Percentiles rank a stretch among this genome's conserved stretches.
These are phyloP conservation scores for Hemisphaericaspora lyxosophila DNA, from an alignment of 1,139 yeast species.

Conservation along the genomic window DNA sequence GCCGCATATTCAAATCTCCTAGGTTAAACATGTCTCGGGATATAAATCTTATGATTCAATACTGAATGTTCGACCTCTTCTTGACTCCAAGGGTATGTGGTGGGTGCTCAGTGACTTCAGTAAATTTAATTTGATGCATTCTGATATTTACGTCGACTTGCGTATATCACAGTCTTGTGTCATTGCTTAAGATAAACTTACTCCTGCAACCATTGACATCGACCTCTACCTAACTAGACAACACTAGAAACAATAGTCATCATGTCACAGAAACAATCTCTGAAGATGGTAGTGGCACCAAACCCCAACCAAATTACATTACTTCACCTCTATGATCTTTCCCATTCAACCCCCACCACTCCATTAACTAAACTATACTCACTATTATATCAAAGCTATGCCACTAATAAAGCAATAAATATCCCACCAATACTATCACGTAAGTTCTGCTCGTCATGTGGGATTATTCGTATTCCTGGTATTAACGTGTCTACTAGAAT, in stretches of 20 bases:
- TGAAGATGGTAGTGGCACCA: conserved; percentile 2
- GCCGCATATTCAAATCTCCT: too few species aligned
- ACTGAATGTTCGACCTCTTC: too few species aligned
- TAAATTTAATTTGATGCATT: too few species aligned
- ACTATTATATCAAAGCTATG: conserved; percentile 21
- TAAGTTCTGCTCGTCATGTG: conserved; percentile 49
- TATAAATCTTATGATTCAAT: too few species aligned
- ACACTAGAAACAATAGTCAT: too few species aligned
- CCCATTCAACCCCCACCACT: conserved; percentile 26
- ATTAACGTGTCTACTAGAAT: conserved; percentile 27
- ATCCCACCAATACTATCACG: conserved; percentile 25
- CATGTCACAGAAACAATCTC: not conserved
- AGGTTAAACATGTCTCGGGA: too few species aligned
- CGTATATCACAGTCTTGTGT: too few species aligned
- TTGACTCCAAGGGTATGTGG: too few species aligned
- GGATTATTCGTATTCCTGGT: conserved; percentile 46
- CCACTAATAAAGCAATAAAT: conserved; percentile 24
- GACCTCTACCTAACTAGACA: too few species aligned
- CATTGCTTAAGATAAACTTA: too few species aligned
- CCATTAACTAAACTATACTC: conserved; percentile 31
- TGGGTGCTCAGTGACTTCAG: not conserved
- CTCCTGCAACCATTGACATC: not conserved
- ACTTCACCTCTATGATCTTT: conserved; percentile 30
- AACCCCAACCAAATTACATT: conserved; percentile 23
- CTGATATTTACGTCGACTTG: too few species aligned